Evolutionary conservation across 495 filamentous ascomycete genomes (phyloP), one percentile per base, ranked within the genome.

Genomic region (Entonaema liquescens): DNA sequence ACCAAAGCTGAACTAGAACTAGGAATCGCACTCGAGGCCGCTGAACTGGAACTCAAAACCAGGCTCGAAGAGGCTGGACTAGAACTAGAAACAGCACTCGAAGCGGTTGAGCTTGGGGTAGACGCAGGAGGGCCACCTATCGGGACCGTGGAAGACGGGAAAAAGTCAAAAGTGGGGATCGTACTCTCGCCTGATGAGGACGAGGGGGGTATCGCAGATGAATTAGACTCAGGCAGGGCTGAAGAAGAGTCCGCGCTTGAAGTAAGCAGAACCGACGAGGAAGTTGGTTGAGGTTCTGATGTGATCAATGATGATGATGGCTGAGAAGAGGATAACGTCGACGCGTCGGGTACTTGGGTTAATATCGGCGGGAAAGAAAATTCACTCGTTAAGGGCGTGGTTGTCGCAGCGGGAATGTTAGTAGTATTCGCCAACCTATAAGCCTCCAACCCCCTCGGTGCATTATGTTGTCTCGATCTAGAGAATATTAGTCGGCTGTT

Each of bases 101-200:
- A 3, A 3, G 29, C 26, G 3, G 38, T 64, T 3, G 67, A 64
- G 21, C 49, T 70, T 5, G 55, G 59, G 28, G 67, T 44, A 9
- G 65, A 58, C 2, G 50, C n/a, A 52, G 60, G 23, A 17, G 65
- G 31, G 5, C n/a, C 15, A 3, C 21, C 23, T 3, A 77, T 28
- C 13, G 58, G 52, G 3, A 75, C 58, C 36, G 75, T 77, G 26
- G 75, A 75, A 36, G 72, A 75, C 2, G 75, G 75, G 42, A 75
- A 73, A 29, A 77, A 65, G 56, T 63, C 70, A 33, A 77, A 23
- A 0, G 69, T 17, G 1, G 75, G 75, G 21, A 77, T 77, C 15
- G 70, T 72, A 64, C 67, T 75, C 35, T 71, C 73, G 33, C 40
- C 63, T 36, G 68, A 44, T 2, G 73, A 71, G 31, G 63, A 74